Evolutionary conservation across 768 basidiomycete species (phyloP), one percentile per base, ranked within the genome.

Genomic region (Pulveroboletus sp.): DNA sequence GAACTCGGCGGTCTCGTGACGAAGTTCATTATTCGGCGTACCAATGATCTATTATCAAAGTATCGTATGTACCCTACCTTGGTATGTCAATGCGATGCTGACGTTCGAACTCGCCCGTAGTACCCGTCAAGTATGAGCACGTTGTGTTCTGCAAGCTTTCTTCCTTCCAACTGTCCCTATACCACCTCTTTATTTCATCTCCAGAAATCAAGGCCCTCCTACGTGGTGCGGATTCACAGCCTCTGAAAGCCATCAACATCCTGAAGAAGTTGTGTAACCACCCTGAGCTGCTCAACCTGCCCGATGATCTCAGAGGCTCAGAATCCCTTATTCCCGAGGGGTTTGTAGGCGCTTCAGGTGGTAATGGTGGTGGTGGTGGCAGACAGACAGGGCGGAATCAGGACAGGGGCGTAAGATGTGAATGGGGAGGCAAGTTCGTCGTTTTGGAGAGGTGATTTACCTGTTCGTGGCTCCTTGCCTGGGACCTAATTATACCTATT

Each of bases 71-170:
- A 14, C 11, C 17, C 14, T 44, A 22, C 10, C 23, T 32, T 13
- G 14, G 34, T 29, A 43, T 29, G 26, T 6, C 4, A 32, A 32
- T 39, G 7, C 17, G 31, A 43, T 13, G 27, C 37, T 57, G 50
- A 40, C 32, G 16, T 51, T 31, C 43, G 49, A 40, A 56, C 47
- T 49, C 30, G 54, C 37, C 24, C 44, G 2, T 60, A 98, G 95
- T 99, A 24, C 96, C 96, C 9, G 92, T 99, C 71, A 99, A 99
- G 68, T 98, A 98, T 71, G 96, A 98, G 66, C 93, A 97, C 51
- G 89, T 97, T 53, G 93, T 97, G 0, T 97, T 96, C 69, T 97
- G 93, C 65, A 77, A 81, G 35, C 78, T 89, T 5, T 92, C 90
- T 2, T 75, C 85, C 14, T 83, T 96, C 58, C 93, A 97, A 59